Evolutionary conservation across 2,329 filamentous ascomycete species (phyloP).

Genomic region (Cladosporium austrohemisphaericum): DNA sequence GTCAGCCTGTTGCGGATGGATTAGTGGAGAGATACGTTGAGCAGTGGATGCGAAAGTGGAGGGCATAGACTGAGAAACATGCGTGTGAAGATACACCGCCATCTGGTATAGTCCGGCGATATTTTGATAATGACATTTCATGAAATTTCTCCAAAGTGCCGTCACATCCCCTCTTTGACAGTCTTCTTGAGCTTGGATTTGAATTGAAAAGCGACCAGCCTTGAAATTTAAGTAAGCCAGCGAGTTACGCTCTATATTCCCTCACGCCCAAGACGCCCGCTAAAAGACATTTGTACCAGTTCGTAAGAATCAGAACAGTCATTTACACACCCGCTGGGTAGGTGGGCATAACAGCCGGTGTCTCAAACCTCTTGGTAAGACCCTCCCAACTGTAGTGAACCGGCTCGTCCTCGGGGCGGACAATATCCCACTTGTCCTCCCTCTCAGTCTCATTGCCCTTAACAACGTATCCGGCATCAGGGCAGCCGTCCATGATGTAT

Average conservation of each 20-base stretch:
- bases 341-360: slow-evolving; percentile 13
- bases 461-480: slow-evolving; percentile 25
- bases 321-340: slow-evolving; percentile 13
- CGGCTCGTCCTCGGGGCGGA: slow-evolving; percentile 12
- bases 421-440: slow-evolving; percentile 16
- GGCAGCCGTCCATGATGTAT: slow-evolving; percentile 28
- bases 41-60: slow-evolving; percentile 22
- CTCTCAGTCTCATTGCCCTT: slow-evolving; percentile 21
- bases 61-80: background rate
- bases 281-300: slow-evolving; percentile 6
- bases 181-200: background rate
- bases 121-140: background rate
- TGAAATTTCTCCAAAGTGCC: background rate
- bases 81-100: no score
- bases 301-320: background rate
- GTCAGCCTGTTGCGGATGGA: slow-evolving; percentile 21
- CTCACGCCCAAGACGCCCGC: no score
- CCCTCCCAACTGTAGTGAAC: slow-evolving; percentile 15
- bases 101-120: no score
- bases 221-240: no score
- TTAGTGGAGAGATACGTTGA: slow-evolving; percentile 25
- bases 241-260: no score
- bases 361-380: slow-evolving; percentile 13
- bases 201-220: no score
- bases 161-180: background rate